Evolutionary conservation across 2,329 filamentous ascomycete genomes (phyloP), one percentile per base, ranked within the genome.

Genomic region (Aspergillus calidoustus): DNA sequence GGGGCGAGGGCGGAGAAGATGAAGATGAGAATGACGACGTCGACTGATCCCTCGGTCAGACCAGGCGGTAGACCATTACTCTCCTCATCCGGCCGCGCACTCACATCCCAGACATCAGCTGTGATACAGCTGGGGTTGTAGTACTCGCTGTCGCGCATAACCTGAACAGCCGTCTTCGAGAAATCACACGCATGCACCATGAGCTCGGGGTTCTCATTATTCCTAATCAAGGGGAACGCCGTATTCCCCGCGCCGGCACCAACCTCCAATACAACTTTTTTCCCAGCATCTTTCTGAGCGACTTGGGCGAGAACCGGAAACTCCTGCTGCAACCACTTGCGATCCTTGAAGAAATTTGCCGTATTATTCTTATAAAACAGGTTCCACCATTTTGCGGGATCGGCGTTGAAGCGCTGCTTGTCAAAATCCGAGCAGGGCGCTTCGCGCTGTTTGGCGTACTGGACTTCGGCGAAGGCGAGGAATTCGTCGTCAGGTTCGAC

Each of bases 321-420:
- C 77, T 99, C 95, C 77, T 98, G 94, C 66, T 91, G 90, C 34
- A 99, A 82, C 95, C 95, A 99, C 76, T 98, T 98, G 66, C 95
- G 87, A 75, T 99, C 91, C 80, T 99, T 99, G 87, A 99, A 99
- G 80, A 99, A 99, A 74, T 98, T 98, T 71, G 89, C 87, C 22
- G 91, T 91, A 79, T 99, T 98, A 81, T 98, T 97, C 80, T 95
- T 93, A 83, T 99, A 99, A 80, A 99, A 99, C 59, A 91, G 81
- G 73, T 99, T 95, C 95, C 95, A 99, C 92, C 93, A 98, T 77
- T 93, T 96, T 64, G 92, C 93, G 0, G 95, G 95, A 67, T 96
- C 87, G 50, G 84, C 82, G 76, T 97, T 98, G 83, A 97, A 97
- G 68, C 92, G 91, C 70, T 82, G 86, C 77, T 93, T 93, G 78